A percentile compares a stretch with the other conserved stretches of the same genome.
phyloP scores from a whole-genome alignment of 1,139 yeast species.

The Arxiozyma heterogenica region DNA sequence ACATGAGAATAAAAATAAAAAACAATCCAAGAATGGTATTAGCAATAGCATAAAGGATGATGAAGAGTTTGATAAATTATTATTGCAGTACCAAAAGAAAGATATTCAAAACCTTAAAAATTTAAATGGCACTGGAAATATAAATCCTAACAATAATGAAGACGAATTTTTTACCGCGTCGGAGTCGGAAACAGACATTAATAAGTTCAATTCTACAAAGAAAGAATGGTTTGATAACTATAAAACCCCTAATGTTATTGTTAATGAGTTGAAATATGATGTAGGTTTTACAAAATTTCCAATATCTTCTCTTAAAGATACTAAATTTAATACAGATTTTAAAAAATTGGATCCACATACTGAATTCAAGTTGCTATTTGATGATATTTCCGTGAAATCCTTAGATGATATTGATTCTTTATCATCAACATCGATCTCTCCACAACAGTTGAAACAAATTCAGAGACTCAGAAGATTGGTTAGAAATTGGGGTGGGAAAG shows the following conservation, averaged over 20 bases:
- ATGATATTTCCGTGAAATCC: conserved; percentile 58
- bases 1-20: conserved; percentile 19
- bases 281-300: conserved; percentile 23
- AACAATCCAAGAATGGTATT: conserved; percentile 19
- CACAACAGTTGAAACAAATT: conserved; percentile 57
- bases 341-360: conserved; percentile 69
- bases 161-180: conserved; percentile 34
- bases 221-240: conserved; percentile 8
- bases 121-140: background rate
- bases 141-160: conserved; percentile 6
- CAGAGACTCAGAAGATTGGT: conserved; percentile 53
- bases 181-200: conserved; percentile 24
- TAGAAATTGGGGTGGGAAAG: conserved; percentile 79
- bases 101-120: conserved; percentile 12
- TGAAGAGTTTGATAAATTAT: conserved; percentile 27
- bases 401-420: conserved; percentile 64
- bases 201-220: conserved; percentile 21
- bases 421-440: conserved; percentile 45
- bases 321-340: conserved; percentile 36
- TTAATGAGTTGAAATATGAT: conserved; percentile 29
- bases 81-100: conserved; percentile 24
- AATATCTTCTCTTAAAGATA: conserved; percentile 26
- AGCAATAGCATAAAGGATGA: conserved; percentile 10
- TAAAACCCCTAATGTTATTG: conserved; percentile 6
- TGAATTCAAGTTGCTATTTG: conserved; percentile 67